Percentiles rank a stretch among this genome's conserved stretches.
Conservation (phyloP, 495 filamentous ascomycete species). For the Talaromyces ruber region DNA sequence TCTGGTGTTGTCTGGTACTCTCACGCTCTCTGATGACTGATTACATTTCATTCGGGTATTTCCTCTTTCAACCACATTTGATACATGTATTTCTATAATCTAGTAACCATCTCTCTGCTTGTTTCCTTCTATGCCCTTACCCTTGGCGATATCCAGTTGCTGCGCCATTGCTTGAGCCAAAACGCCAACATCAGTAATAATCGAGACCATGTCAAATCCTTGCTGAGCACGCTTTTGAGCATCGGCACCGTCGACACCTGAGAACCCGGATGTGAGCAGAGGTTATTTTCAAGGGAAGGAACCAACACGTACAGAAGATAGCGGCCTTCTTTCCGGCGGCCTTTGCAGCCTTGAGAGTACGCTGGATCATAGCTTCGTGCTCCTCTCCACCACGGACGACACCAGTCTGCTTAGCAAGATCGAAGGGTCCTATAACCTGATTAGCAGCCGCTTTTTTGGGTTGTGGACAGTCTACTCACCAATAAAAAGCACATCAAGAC, state of each 20-base stretch:
- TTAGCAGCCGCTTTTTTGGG: background rate
- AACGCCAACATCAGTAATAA: slow-evolving; percentile 51
- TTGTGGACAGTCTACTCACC: slow-evolving; percentile 12
- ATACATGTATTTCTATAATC: background rate
- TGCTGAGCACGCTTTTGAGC: slow-evolving; percentile 52
- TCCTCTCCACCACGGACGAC: slow-evolving; percentile 28
- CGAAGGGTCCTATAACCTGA: slow-evolving; percentile 43
- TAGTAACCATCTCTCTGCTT: slow-evolving; percentile 6
- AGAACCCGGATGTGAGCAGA: background rate
- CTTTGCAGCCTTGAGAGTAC: slow-evolving; percentile 52
- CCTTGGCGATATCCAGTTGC: slow-evolving; percentile 25
- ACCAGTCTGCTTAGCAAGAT: slow-evolving; percentile 31
- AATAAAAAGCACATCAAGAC: slow-evolving; percentile 36
- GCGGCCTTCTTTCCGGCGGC: slow-evolving; percentile 65
- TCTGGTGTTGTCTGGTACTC: background rate
- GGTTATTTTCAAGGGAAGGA: background rate
- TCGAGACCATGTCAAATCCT: slow-evolving; percentile 73
- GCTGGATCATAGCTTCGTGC: slow-evolving; percentile 54
- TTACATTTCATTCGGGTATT: background rate
- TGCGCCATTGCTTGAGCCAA: slow-evolving; percentile 29
- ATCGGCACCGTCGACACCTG: slow-evolving; percentile 51
- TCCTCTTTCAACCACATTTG: background rate
- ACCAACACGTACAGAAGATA: slow-evolving; percentile 54
- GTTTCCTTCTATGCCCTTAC: slow-evolving; percentile 8
- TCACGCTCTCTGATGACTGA: background rate